A percentile compares a stretch with the other conserved stretches of the same genome.
Evolutionary conservation across 176 grass and related monocot species (phyloP).

Genomic region (Avena atlantica): DNA sequence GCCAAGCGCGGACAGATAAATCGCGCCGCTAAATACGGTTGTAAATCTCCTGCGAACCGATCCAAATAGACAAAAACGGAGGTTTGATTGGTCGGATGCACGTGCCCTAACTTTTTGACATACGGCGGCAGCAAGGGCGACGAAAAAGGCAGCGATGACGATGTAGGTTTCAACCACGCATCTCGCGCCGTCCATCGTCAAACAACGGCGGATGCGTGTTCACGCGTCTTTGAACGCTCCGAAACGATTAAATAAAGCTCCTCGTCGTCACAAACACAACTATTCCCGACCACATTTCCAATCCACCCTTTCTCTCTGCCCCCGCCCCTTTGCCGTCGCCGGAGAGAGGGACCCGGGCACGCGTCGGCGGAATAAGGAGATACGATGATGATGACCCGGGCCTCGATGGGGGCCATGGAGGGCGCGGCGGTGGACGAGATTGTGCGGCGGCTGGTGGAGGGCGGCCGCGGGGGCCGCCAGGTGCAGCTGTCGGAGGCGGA

Average conservation of each 20-base stretch:
- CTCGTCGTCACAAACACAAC: slow-evolving; percentile 21
- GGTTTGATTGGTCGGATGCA: too few species aligned
- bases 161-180: background rate
- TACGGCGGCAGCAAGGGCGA: too few species aligned
- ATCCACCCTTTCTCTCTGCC: background rate
- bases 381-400: slow-evolving; percentile 88
- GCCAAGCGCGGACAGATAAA: too few species aligned
- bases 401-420: slow-evolving; percentile 74
- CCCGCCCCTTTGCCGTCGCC: slow-evolving; percentile 7
- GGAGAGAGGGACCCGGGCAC: background rate
- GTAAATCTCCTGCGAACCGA: too few species aligned
- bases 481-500: slow-evolving; percentile 90
- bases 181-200: background rate
- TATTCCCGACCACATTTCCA: slow-evolving; percentile 28
- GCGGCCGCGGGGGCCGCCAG: slow-evolving; percentile 67
- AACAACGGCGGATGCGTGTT: slow-evolving; percentile 37
- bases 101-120: too few species aligned
- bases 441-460: slow-evolving; percentile 67
- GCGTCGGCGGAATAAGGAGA: background rate
- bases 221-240: slow-evolving; percentile 70
- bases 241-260: slow-evolving; percentile 35
- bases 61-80: too few species aligned
- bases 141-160: too few species aligned
- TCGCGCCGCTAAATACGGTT: too few species aligned
- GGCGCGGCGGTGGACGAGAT: slow-evolving; percentile 73